A percentile compares a stretch with the other conserved stretches of the same genome.
Conservation (phyloP, 176 grass and related monocot species). For the Ensete ventricosum region DNA sequence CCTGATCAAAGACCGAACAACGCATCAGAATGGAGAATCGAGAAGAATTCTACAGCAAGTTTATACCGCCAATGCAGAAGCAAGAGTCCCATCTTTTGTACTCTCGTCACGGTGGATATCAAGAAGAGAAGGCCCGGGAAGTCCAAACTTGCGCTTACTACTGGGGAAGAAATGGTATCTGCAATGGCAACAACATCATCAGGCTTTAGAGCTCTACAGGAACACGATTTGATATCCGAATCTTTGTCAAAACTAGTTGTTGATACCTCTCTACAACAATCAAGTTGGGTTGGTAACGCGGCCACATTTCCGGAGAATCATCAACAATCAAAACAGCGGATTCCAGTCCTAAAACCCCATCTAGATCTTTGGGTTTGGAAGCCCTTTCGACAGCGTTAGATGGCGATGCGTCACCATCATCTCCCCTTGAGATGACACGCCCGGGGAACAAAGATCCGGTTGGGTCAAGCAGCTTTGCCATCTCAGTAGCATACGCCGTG, state of each 20-base stretch:
- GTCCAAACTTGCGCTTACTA: constrained; percentile 85
- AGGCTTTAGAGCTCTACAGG: too few species aligned
- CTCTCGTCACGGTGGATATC: constrained; percentile 90
- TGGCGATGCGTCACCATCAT: constrained; percentile 39
- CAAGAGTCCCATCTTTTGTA: constrained; percentile 75
- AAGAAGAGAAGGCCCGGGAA: constrained; percentile 79
- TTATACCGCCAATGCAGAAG: constrained; percentile 71
- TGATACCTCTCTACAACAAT: constrained; percentile 92
- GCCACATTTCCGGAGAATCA: constrained; percentile 84
- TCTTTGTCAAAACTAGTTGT: too few species aligned
- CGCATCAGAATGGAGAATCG: neutral
- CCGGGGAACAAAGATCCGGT: constrained; percentile 65
- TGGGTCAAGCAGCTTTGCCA: constrained; percentile 95
- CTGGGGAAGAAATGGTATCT: constrained; percentile 97
- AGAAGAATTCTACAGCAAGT: neutral
- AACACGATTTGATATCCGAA: too few species aligned
- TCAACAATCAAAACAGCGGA: constrained; percentile 92
- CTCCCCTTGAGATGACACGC: constrained; percentile 84
- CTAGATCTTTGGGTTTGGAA: constrained; percentile 90
- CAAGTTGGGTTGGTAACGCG: constrained; percentile 84
- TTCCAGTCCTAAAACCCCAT: constrained; percentile 92
- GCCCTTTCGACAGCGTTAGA: constrained; percentile 22
- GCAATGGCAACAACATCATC: neutral
- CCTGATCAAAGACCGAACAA: constrained; percentile 32
- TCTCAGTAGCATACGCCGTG: constrained; percentile 88